Evolutionary conservation across 2,329 filamentous ascomycete genomes (phyloP), one percentile per base, ranked within the genome.

Genomic region (Exutisphaerella laricina): DNA sequence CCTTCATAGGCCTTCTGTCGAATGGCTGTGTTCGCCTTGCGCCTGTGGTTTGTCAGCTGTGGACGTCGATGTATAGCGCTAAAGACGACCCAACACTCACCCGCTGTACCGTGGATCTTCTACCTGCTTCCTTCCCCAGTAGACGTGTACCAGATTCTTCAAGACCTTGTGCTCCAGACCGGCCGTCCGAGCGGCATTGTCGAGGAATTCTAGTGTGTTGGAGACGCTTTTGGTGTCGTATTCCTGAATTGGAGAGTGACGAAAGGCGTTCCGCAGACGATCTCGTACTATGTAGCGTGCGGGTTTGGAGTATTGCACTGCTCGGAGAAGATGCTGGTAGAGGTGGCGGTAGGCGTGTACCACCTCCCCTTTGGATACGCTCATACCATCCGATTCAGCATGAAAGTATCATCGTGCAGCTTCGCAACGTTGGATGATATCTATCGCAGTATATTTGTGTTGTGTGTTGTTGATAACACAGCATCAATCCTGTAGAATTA

Each of bases 121-220:
- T 18, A 41, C 12, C 32, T 34, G 43, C 50, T 46, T 48, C 65
- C 70, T 65, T 50, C 66, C 70, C 49, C 46, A 77, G 74, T 53
- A 70, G 25, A 59, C 65, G 39, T 65, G 58, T 13, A 86, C 56
- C 35, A 90, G 61, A 51, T 84, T 88, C 65, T 80, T 84, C 43
- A 90, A 58, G 6, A 92, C 75, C 43, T 66, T 74, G 61, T 89
- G 84, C 69, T 90, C 86, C 22, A 88, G 54, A 0, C 84, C 85
- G 42, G 66, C 75, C 55, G 78, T 72, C 48, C 66, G 70, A 1
- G 77, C 74, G 3, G 86, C 86, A 29, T 78, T 76, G 22, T 78
- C 66, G 1, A 90, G 66, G 58, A 92, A 90, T 60, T 79, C 78
- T 4, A 85, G 57, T 0, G 86, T 92, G 47, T 80, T 78, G 49